A percentile compares a stretch with the other conserved stretches of the same genome.
These are phyloP conservation scores for Hypoxylon subgilvum DNA, from an alignment of 495 filamentous ascomycete species.

Conservation along the genomic window DNA sequence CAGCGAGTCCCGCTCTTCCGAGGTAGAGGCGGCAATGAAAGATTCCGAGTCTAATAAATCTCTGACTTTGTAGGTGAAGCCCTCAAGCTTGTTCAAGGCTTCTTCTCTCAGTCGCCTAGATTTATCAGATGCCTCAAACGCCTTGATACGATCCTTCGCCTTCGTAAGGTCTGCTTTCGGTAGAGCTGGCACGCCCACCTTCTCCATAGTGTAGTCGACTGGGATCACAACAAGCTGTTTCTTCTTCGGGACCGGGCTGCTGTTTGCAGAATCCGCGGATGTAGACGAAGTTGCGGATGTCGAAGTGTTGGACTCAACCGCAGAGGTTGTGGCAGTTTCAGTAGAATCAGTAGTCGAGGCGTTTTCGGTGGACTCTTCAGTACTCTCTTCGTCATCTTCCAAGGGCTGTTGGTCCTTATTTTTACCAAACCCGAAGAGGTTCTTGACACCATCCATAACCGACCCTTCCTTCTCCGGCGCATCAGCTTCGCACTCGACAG, in stretches of 20 bases:
- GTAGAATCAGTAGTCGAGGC: conserved; percentile 49
- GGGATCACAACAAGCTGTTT: conserved; percentile 75
- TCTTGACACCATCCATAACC: conserved; percentile 91
- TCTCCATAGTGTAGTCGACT: conserved; percentile 66
- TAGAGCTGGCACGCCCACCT: conserved; percentile 64
- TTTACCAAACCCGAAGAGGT: conserved; percentile 88
- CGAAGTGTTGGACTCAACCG: conserved; percentile 47
- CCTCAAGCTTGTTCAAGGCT: conserved; percentile 87
- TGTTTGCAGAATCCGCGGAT: conserved; percentile 48
- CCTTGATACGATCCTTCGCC: conserved; percentile 73
- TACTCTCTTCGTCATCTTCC: conserved; percentile 61
- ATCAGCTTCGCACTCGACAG: conserved; percentile 82
- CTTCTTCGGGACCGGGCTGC: conserved; percentile 55
- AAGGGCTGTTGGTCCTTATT: conserved; percentile 83
- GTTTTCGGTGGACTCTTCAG: conserved; percentile 56
- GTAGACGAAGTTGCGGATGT: conserved; percentile 55
- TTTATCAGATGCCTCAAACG: conserved; percentile 83
- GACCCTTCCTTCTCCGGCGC: conserved; percentile 74
- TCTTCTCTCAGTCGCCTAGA: conserved; percentile 81
- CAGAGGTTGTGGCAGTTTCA: conserved; percentile 41
- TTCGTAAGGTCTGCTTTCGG: conserved; percentile 64
- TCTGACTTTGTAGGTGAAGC: conserved; percentile 87
- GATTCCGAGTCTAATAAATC: conserved; percentile 78
- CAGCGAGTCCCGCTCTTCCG: conserved; percentile 65
- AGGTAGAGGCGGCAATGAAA: conserved; percentile 73